phyloP scores from a whole-genome alignment of 2,329 filamentous ascomycete genomes.

The Phaeomoniella chlamydospora region DNA sequence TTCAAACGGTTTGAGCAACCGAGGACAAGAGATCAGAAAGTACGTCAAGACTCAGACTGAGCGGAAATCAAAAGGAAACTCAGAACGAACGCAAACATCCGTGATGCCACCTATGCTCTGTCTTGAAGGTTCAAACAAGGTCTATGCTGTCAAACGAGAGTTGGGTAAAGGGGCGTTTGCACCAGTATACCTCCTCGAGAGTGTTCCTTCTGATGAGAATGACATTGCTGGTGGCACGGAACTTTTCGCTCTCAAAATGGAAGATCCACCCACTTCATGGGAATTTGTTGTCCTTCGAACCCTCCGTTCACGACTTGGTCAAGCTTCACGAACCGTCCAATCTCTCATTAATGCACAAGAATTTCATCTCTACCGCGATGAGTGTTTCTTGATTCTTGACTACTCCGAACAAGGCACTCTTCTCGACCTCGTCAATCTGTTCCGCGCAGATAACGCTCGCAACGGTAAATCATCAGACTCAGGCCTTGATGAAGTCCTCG shows the following conservation, averaged over 20 bases:
- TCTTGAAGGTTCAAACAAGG: constrained; percentile 49
- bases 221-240: neutral
- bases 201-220: constrained; percentile 34
- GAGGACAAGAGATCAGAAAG: constrained; percentile 63
- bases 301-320: constrained; percentile 58
- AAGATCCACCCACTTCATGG: constrained; percentile 77
- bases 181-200: constrained; percentile 82
- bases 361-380: constrained; percentile 80
- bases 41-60: constrained; percentile 55
- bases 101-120: constrained; percentile 49
- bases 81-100: constrained; percentile 40
- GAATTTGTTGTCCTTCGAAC: constrained; percentile 93
- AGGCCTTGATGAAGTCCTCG: constrained; percentile 77
- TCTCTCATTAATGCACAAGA: constrained; percentile 77
- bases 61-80: constrained; percentile 26
- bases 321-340: constrained; percentile 49
- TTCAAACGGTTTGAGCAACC: constrained; percentile 46
- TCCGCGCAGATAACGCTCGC: constrained; percentile 51
- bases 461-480: constrained; percentile 32
- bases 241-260: constrained; percentile 88
- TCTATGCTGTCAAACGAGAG: constrained; percentile 69
- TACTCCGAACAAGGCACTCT: constrained; percentile 82
- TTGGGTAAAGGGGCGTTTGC: constrained; percentile 90
- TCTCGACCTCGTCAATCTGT: constrained; percentile 84
- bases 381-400: constrained; percentile 78